Base-by-base conservation (phyloP, 768 basidiomycete genomes). In the Phaeotremella fagi region DNA sequence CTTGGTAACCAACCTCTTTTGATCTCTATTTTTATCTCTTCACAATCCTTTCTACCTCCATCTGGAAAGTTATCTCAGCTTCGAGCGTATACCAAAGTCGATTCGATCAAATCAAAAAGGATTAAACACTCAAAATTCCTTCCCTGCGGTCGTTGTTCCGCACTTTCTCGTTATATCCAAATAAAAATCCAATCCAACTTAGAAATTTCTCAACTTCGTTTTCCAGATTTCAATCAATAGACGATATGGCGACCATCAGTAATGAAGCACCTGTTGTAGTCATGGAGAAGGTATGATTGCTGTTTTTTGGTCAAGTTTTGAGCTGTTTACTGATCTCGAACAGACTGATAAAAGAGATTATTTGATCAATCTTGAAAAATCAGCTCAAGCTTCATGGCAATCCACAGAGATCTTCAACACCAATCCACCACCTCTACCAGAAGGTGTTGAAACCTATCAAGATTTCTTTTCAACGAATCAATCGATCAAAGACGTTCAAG, bases 271-370 rank as follows among this genome's bases (percentile, higher is more conserved):
- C 67, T 16, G 70, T 71, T 12, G 57, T 74, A 14, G 65, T 68
- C 46, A 63, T 74, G 66, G 71, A 74, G 51, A 74, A 74, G 67
- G 72, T 72, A 27, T 27, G 57, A n/a, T 15, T 25, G 4, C 20
- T 29, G 45, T 35, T 28, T 43, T 20, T 25, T n/a, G n/a, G n/a
- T n/a, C 48, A 23, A 9, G 18, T 41, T 9, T 20, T 9, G 7
- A 7, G 22, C 9, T 18, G 38, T 20, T 41, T 9, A 41, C 59
- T 64, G 46, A 66, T 27, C 1, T n/a, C 25, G 35, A 43, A 42
- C 75, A 97, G 90, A 98, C 94, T 15, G 88, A 81, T 66, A 99
- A 98, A 75, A 82, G 95, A 72, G 95, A 99, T 77, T 78, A 85
- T 64, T 77, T 99, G 48, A 85, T 82, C 69, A 79, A 80, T 20